Conservation (phyloP, 371 early-diverging fungal genomes). For the Saksenaea vasiformis region DNA sequence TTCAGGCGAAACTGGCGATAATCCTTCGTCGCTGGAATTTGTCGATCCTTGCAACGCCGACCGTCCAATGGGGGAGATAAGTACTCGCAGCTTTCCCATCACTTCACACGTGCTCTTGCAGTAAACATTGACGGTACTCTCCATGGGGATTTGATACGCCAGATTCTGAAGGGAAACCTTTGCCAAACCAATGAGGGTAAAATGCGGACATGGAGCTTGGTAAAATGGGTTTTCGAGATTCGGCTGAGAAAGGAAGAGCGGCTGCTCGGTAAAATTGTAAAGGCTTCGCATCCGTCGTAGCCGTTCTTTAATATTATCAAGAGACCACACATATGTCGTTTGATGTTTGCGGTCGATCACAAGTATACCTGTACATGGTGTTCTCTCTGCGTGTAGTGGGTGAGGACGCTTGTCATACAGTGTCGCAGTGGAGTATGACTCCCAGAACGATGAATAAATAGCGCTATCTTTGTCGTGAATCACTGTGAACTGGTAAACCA, state of each 20-base stretch:
- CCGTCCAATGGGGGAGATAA: slow-evolving; percentile 51
- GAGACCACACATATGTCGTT: slow-evolving; percentile 76
- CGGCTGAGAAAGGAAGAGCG: slow-evolving; percentile 70
- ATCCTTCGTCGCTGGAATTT: slow-evolving; percentile 7
- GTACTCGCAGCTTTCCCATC: slow-evolving; percentile 53
- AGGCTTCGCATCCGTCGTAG: slow-evolving; percentile 78
- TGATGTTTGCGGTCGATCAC: slow-evolving; percentile 74
- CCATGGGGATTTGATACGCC: slow-evolving; percentile 48
- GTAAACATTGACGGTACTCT: slow-evolving; percentile 59
- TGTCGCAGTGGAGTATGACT: slow-evolving; percentile 51
- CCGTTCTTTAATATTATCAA: slow-evolving; percentile 63
- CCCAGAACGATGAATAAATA: slow-evolving; percentile 66
- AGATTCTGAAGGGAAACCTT: slow-evolving; percentile 57
- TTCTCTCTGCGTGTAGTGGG: neutral
- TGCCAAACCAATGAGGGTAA: slow-evolving; percentile 69
- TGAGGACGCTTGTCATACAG: neutral
- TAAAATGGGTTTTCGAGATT: slow-evolving; percentile 78
- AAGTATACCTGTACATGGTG: slow-evolving; percentile 67
- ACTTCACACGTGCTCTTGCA: slow-evolving; percentile 58
- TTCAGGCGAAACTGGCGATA: neutral
- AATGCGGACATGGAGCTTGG: slow-evolving; percentile 60
- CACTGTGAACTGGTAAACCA: slow-evolving; percentile 81
- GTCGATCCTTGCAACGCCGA: slow-evolving; percentile 25
- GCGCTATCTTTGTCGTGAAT: slow-evolving; percentile 57
- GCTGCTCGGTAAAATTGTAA: slow-evolving; percentile 70